These are phyloP conservation scores for Fonsecaea nubica DNA, from an alignment of 2,329 filamentous ascomycete genomes.

Conservation along the genomic window DNA sequence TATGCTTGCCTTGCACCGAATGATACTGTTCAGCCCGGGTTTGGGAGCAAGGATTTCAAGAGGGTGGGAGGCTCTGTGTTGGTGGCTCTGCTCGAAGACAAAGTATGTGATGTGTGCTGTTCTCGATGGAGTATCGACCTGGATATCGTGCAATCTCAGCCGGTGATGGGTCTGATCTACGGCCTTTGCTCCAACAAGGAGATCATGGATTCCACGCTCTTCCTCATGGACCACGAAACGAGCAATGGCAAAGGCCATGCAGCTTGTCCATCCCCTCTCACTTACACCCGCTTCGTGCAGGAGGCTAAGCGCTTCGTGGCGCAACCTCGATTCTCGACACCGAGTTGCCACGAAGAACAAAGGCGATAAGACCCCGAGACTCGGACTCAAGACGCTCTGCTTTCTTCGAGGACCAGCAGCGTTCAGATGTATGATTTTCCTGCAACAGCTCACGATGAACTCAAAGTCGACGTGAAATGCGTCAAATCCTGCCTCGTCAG, in stretches of 20 bases:
- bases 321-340: conserved; percentile 64
- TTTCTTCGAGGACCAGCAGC: neutral
- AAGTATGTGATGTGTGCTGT: neutral
- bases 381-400: conserved; percentile 4
- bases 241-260: conserved; percentile 23
- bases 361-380: conserved; percentile 65
- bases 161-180: neutral
- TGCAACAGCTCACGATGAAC: conserved; percentile 16
- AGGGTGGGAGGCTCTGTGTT: neutral
- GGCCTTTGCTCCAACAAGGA: neutral
- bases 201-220: conserved; percentile 3
- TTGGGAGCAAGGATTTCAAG: neutral
- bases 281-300: conserved; percentile 13
- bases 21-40: neutral
- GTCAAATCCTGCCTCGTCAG: conserved; percentile 22
- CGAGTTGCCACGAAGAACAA: conserved; percentile 71
- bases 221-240: conserved; percentile 25
- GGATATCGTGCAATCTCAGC: conserved; percentile 9
- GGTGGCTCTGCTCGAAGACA: neutral
- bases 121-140: neutral
- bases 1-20: conserved; percentile 8
- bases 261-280: conserved; percentile 30
- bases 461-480: conserved; percentile 15
- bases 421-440: conserved; percentile 18
- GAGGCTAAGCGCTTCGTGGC: conserved; percentile 42